Conservation (phyloP, 2,329 filamentous ascomycete species). For the Botrytis cinerea region DNA sequence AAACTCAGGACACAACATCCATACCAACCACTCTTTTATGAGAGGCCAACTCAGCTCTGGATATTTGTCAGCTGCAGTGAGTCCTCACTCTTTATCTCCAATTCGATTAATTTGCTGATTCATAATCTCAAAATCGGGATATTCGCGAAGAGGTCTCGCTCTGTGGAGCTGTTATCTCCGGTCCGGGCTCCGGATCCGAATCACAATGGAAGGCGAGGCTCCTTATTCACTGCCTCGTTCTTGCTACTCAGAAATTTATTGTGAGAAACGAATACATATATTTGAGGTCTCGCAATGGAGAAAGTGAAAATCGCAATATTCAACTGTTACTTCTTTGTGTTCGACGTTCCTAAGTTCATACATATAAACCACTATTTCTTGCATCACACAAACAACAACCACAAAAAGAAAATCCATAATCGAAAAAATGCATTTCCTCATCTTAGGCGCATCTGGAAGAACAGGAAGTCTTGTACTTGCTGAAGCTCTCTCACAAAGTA, state of each 20-base stretch:
- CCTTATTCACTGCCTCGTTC: not conserved
- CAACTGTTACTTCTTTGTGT: not conserved
- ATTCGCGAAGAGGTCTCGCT: not conserved
- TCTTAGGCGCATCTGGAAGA: constrained; percentile 50
- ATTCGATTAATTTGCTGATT: not conserved
- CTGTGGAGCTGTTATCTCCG: not conserved
- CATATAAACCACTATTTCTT: too few relatives aligned
- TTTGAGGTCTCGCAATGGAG: not conserved
- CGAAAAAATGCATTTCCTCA: constrained; percentile 47
- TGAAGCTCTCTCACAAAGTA: constrained; percentile 42
- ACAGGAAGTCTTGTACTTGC: constrained; percentile 49
- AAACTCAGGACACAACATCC: not conserved
- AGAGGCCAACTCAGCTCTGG: not conserved
- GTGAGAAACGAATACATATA: constrained; percentile 8
- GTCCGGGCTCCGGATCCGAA: constrained; percentile 6
- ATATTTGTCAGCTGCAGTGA: not conserved
- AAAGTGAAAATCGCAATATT: not conserved
- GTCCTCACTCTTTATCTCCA: not conserved
- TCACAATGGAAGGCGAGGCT: not conserved
- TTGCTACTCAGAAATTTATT: not conserved
- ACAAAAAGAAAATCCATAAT: not conserved
- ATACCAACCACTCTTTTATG: not conserved
- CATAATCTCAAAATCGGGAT: not conserved
- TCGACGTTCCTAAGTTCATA: not conserved
- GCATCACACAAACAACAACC: not conserved